A percentile compares a stretch with the other conserved stretches of the same genome.
Evolutionary conservation across 805 yeast species (phyloP).

Genomic region (Millerozyma acaciae): DNA sequence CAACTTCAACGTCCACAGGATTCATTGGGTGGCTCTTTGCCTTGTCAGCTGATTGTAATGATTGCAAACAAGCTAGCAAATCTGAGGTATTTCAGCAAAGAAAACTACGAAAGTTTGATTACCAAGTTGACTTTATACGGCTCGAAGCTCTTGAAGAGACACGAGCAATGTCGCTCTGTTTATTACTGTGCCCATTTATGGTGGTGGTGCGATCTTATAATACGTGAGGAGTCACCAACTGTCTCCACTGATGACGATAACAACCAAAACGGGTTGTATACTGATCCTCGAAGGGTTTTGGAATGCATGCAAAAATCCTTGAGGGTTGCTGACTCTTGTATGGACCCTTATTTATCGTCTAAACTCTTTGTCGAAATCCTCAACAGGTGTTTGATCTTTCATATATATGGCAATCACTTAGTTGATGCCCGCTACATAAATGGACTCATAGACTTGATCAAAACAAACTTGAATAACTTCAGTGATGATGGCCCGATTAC

Average conservation of each 20-base stretch:
- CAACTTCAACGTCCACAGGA: conserved; percentile 31
- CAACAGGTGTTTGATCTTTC: conserved; percentile 80
- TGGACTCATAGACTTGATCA: conserved; percentile 80
- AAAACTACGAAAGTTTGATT: conserved; percentile 76
- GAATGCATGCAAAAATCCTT: conserved; percentile 88
- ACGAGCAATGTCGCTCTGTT: conserved; percentile 92
- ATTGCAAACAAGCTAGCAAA: conserved; percentile 45
- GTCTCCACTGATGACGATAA: conserved; percentile 15
- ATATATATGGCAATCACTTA: conserved; percentile 70
- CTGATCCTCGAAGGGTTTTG: conserved; percentile 67
- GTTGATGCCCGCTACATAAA: conserved; percentile 75
- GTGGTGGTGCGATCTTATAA: conserved; percentile 73
- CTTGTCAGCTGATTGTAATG: conserved; percentile 45
- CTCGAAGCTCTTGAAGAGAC: conserved; percentile 81
- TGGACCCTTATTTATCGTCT: conserved; percentile 70
- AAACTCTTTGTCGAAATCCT: conserved; percentile 88
- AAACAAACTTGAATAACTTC: conserved; percentile 54
- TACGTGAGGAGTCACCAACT: conserved; percentile 27
- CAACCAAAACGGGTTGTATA: conserved; percentile 17
- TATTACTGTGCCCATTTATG: conserved; percentile 86
- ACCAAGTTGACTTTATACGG: conserved; percentile 85
- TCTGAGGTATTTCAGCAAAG: conserved; percentile 47
- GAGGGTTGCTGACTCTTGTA: conserved; percentile 89
- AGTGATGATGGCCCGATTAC: conserved; percentile 18
- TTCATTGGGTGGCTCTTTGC: conserved; percentile 43